Percentiles rank a stretch among this genome's conserved stretches.
Conservation (phyloP, 2,329 filamentous ascomycete species). For the Xylaria sp. region DNA sequence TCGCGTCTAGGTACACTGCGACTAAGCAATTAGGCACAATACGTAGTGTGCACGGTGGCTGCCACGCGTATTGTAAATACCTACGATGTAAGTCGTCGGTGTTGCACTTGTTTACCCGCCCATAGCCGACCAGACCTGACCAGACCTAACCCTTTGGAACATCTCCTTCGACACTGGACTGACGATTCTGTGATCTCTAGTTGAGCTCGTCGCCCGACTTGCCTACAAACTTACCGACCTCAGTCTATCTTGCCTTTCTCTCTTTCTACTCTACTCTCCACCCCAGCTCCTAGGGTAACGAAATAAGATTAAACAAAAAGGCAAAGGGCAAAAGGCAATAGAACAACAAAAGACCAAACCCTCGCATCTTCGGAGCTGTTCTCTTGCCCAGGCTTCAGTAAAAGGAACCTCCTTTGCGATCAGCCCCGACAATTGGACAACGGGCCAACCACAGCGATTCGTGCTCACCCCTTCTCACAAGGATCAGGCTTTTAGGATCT, state of each 20-base stretch:
- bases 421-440: neutral
- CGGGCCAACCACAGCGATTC: neutral
- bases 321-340: too few relatives aligned
- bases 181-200: neutral
- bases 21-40: neutral
- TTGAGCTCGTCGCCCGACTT: neutral
- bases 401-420: neutral
- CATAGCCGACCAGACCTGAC: neutral
- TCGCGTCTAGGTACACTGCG: too few relatives aligned
- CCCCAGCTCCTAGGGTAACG: neutral
- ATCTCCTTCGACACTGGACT: neutral
- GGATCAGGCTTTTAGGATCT: neutral
- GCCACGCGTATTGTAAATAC: too few relatives aligned
- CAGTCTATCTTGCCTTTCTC: neutral
- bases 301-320: too few relatives aligned
- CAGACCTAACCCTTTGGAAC: too few relatives aligned
- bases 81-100: neutral
- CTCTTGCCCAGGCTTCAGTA: neutral
- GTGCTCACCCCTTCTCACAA: neutral
- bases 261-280: neutral
- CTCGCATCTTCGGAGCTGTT: neutral
- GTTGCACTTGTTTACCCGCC: neutral
- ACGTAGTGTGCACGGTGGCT: neutral
- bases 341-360: too few relatives aligned
- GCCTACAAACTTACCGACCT: neutral